Evolutionary conservation across 2,329 filamentous ascomycete genomes (phyloP).

Genomic region (Paramyrothecium sp.): DNA sequence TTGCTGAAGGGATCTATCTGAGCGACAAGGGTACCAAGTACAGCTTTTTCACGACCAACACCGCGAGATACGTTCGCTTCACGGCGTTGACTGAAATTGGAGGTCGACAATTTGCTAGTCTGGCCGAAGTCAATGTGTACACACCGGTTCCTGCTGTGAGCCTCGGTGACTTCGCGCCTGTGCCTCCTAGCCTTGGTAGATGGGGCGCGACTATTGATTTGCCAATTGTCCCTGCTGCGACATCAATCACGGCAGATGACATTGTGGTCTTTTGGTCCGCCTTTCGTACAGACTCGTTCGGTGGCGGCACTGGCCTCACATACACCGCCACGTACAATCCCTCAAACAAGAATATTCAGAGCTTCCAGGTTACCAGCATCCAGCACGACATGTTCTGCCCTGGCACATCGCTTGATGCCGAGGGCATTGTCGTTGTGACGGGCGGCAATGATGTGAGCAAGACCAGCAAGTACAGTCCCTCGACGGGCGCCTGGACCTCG

Average conservation of each 20-base stretch:
- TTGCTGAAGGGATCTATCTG: not conserved
- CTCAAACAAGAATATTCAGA: not conserved
- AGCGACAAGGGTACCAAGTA: not conserved
- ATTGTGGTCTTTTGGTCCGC: not conserved
- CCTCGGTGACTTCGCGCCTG: not conserved
- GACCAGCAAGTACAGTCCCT: conserved; percentile 44
- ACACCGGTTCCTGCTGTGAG: not conserved
- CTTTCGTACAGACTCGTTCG: not conserved
- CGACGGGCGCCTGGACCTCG: conserved; percentile 30
- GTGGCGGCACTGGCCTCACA: not conserved
- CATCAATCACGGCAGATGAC: conserved; percentile 1
- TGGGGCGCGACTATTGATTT: not conserved
- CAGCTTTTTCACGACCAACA: not conserved
- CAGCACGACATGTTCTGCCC: conserved; percentile 58
- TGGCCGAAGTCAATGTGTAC: not conserved
- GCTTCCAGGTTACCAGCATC: conserved; percentile 31
- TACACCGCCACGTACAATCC: not conserved
- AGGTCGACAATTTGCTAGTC: not conserved
- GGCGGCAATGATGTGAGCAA: conserved; percentile 49
- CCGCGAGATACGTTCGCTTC: not conserved
- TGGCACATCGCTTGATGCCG: conserved; percentile 47
- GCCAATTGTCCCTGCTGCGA: not conserved
- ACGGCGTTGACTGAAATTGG: not conserved
- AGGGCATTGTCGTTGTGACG: conserved; percentile 49
- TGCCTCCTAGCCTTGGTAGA: not conserved